These are phyloP conservation scores for Collybiopsis luxurians DNA, from an alignment of 768 basidiomycete genomes.

Conservation along the genomic window DNA sequence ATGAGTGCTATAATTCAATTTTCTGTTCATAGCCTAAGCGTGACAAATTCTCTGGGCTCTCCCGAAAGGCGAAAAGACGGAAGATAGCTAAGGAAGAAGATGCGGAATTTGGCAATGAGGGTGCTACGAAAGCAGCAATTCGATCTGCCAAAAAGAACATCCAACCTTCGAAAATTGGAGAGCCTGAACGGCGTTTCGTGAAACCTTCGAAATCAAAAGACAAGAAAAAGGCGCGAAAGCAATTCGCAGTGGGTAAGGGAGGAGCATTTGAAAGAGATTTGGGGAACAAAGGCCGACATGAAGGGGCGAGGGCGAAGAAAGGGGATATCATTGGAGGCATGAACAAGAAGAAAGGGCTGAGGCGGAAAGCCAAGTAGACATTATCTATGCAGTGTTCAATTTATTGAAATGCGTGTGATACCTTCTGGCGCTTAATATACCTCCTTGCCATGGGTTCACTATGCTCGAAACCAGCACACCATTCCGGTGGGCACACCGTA, in stretches of 20 bases:
- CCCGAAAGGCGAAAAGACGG: slow-evolving; percentile 83
- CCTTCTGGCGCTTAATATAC: neutral
- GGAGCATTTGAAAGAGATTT: slow-evolving; percentile 61
- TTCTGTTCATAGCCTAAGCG: slow-evolving; percentile 56
- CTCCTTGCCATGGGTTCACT: slow-evolving; percentile 48
- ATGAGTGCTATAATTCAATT: slow-evolving; percentile 1
- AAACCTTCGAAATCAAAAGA: slow-evolving; percentile 24
- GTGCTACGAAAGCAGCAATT: slow-evolving; percentile 68
- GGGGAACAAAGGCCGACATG: slow-evolving; percentile 42
- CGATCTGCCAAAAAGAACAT: slow-evolving; percentile 83
- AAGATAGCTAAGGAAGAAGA: slow-evolving; percentile 86
- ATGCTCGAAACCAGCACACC: slow-evolving; percentile 47
- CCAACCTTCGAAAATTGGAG: slow-evolving; percentile 74
- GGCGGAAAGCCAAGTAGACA: slow-evolving; percentile 23
- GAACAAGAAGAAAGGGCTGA: slow-evolving; percentile 46
- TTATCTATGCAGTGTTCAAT: too few relatives aligned
- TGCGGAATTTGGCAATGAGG: slow-evolving; percentile 52
- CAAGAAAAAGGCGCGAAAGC: slow-evolving; percentile 27
- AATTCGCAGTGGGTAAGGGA: slow-evolving; percentile 26
- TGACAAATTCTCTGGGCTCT: slow-evolving; percentile 77
- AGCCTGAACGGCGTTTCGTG: slow-evolving; percentile 33
- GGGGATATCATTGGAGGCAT: slow-evolving; percentile 52
- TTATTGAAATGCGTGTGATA: too few relatives aligned
- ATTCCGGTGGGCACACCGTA: slow-evolving; percentile 49
- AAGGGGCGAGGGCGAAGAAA: slow-evolving; percentile 67